Percentiles rank a stretch among this genome's conserved stretches.
These are phyloP conservation scores for Hymenotorrendiella dingleyae DNA, from an alignment of 2,329 filamentous ascomycete genomes.

Conservation along the genomic window DNA sequence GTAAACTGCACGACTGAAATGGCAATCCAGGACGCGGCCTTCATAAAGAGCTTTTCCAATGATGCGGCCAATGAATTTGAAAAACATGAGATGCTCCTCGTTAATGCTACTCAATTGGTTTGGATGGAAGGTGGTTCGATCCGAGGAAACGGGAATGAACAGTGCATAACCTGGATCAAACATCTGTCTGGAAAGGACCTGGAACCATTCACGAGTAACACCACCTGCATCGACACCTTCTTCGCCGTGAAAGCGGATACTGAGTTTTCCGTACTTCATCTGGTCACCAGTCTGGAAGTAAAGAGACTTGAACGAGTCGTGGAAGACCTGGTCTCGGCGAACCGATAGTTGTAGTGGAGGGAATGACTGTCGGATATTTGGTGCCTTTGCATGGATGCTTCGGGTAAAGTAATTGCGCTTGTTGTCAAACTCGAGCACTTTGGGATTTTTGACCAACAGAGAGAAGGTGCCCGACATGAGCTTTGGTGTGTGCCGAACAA, in stretches of 20 bases:
- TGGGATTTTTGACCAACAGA: conserved; percentile 93
- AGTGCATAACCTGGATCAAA: conserved; percentile 97
- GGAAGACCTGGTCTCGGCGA: conserved; percentile 91
- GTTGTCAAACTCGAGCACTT: conserved; percentile 98
- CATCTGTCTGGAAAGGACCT: conserved; percentile 94
- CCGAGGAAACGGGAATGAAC: conserved; percentile 93
- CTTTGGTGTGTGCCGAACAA: conserved; percentile 93
- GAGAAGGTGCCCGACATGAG: conserved; percentile 98
- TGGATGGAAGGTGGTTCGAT: conserved; percentile 97
- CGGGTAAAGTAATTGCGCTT: conserved; percentile 99
- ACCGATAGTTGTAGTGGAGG: conserved; percentile 79
- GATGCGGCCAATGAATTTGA: conserved; percentile 98
- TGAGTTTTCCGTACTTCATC: conserved; percentile 98
- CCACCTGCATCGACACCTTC: conserved; percentile 97
- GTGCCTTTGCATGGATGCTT: conserved; percentile 72
- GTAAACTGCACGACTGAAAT: conserved; percentile 98
- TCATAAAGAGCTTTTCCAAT: conserved; percentile 98
- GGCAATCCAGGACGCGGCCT: conserved; percentile 90
- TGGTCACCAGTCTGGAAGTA: conserved; percentile 96
- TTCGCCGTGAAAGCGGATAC: conserved; percentile 93
- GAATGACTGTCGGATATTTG: conserved; percentile 63
- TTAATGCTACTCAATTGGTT: conserved; percentile 94
- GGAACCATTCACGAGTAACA: conserved; percentile 98
- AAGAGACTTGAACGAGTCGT: conserved; percentile 96
- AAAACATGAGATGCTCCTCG: conserved; percentile 92